These are phyloP conservation scores for Tulasnella sp. DNA, from an alignment of 768 basidiomycete genomes.

Conservation along the genomic window DNA sequence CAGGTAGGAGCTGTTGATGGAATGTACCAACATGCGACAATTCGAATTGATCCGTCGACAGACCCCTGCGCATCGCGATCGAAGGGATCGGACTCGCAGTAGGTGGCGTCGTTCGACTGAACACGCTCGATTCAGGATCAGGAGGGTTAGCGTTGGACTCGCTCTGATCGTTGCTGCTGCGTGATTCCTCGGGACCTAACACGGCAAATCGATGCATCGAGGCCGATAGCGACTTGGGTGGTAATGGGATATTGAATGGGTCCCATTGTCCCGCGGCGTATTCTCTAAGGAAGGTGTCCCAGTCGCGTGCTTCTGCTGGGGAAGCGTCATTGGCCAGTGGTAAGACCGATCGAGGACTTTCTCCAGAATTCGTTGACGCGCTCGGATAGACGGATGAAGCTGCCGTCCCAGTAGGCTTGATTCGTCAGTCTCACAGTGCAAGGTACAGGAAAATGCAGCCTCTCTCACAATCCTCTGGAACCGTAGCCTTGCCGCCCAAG, in stretches of 20 bases:
- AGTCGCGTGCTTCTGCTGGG: constrained; percentile 35
- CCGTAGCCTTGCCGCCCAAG: not conserved
- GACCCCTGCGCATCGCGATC: not conserved
- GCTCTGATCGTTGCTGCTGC: not conserved
- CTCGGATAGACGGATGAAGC: no score
- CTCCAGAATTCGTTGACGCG: not conserved
- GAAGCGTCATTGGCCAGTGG: not conserved
- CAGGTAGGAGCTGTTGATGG: not conserved
- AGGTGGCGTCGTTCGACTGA: not conserved
- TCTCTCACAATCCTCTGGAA: not conserved
- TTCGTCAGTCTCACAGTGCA: not conserved
- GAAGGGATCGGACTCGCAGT: not conserved
- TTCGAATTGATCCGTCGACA: not conserved
- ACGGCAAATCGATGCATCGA: constrained; percentile 5
- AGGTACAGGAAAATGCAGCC: not conserved
- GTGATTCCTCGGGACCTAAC: not conserved
- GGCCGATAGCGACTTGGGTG: constrained; percentile 39
- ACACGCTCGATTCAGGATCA: no score
- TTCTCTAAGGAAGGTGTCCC: constrained; percentile 65
- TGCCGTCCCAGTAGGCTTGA: no score
- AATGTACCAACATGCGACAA: not conserved
- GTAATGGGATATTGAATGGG: constrained; percentile 29
- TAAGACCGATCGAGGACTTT: not conserved
- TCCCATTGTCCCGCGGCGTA: constrained; percentile 75
- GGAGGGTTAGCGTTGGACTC: no score